Percentiles rank a stretch among this genome's conserved stretches.
These are phyloP conservation scores for Aspergillus leporis DNA, from an alignment of 495 filamentous ascomycete species.

Conservation along the genomic window DNA sequence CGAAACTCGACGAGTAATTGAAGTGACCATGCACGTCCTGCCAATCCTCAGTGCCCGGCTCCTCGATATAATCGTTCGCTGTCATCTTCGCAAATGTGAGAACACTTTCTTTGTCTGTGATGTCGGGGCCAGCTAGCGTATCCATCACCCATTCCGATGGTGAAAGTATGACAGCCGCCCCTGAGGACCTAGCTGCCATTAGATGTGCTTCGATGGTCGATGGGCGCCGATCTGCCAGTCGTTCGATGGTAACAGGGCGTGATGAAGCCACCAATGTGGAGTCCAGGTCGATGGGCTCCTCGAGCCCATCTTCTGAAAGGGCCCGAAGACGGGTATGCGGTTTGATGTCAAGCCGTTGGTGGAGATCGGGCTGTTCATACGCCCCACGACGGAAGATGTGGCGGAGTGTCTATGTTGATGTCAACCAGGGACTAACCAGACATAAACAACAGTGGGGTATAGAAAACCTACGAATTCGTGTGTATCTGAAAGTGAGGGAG, in stretches of 20 bases:
- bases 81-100: conserved; percentile 84
- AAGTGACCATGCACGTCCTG: conserved; percentile 75
- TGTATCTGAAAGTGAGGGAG: conserved; percentile 20
- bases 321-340: conserved; percentile 62
- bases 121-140: conserved; percentile 72
- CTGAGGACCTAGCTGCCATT: conserved; percentile 62
- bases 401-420: conserved; percentile 65
- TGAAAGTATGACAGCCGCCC: conserved; percentile 57
- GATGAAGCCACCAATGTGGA: conserved; percentile 56
- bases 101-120: conserved; percentile 83
- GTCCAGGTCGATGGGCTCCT: conserved; percentile 33
- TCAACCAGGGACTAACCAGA: conserved; percentile 8
- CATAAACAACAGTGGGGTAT: neutral
- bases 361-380: conserved; percentile 67
- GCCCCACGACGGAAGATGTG: conserved; percentile 92
- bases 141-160: conserved; percentile 83
- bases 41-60: conserved; percentile 74
- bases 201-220: conserved; percentile 76
- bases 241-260: conserved; percentile 65
- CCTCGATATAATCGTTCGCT: conserved; percentile 81
- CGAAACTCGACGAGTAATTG: conserved; percentile 82
- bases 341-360: conserved; percentile 71
- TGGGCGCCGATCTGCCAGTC: conserved; percentile 76
- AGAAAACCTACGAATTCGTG: conserved; percentile 42
- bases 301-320: conserved; percentile 61